Evolutionary conservation across 257 asterid genomes (phyloP), one percentile per base, ranked within the genome.

Genomic region (Jacaranda mimosifolia): DNA sequence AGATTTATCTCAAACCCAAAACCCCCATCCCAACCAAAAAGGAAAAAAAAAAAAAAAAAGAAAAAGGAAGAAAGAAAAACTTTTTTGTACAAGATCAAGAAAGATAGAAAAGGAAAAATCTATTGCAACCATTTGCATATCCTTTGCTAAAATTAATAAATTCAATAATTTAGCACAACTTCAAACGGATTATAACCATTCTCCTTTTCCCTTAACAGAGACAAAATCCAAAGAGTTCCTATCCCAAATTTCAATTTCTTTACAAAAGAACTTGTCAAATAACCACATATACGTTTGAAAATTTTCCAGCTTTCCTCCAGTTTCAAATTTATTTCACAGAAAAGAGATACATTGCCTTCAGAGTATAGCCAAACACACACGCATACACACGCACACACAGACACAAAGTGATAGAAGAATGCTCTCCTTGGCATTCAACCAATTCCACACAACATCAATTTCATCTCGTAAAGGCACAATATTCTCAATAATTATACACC

Each of bases 301-400:
- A 43, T 38, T 26, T 26, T 35, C 43, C 6, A 21, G 32, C 7
- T 74, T 74, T 59, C 12, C 42, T 71, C 49, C 39, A 19, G 32
- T 74, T 43, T 75, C 68, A 18, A 65, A 4, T 65, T 63, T 63
- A 21, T 63, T 63, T 7, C 38, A 52, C 43, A 36, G 6, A 14
- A n/a, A 35, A 68, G 26, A 12, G 43, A 68, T 42, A 17, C 55
- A 42, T 40, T 40, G 71, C 55, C 35, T 42, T 43, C 18, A 67
- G 19, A 68, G 12, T 35, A 19, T 12, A 26, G 73, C 43, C 66
- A 26, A 26, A 26, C 32, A 26, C 32, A 26, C 32, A 2, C 32
- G 2, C 32, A 26, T 26, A 26, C 32, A 26, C 32, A 26, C 32
- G 26, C 21, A 58, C 3, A 58, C 9, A 5, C 26, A 57, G 19